phyloP scores from a whole-genome alignment of 2,329 filamentous ascomycete genomes.

The Paradendryphiella salina region DNA sequence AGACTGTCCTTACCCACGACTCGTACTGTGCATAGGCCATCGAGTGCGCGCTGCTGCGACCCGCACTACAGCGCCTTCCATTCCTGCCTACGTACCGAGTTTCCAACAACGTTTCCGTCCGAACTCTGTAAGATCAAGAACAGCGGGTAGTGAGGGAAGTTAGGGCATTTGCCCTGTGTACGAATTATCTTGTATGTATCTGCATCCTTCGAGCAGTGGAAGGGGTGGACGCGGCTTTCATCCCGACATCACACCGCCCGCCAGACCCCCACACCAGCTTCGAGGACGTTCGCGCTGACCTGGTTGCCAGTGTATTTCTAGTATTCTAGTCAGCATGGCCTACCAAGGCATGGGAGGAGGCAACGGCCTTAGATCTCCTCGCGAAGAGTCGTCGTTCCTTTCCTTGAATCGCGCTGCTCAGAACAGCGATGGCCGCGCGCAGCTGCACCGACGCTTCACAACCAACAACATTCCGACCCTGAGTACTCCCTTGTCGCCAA shows the following conservation, averaged over 20 bases:
- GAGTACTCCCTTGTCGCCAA: conserved; percentile 68
- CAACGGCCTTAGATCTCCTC: conserved; percentile 77
- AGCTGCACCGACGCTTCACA: conserved; percentile 88
- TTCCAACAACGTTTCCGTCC: conserved; percentile 17
- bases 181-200: conserved; percentile 32
- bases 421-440: conserved; percentile 69
- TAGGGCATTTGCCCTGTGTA: conserved; percentile 37
- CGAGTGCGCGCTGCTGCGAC: conserved; percentile 10
- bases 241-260: conserved; percentile 40
- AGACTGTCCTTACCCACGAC: conserved; percentile 15
- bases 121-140: conserved; percentile 21
- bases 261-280: conserved; percentile 39
- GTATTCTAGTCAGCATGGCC: conserved; percentile 56
- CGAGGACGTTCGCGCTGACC: conserved; percentile 35
- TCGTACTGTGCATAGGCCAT: conserved; percentile 15
- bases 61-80: conserved; percentile 10
- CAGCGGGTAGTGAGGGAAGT: conserved; percentile 22
- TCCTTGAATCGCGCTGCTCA: conserved; percentile 65
- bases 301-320: conserved; percentile 45
- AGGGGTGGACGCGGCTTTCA: conserved; percentile 21
- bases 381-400: conserved; percentile 74
- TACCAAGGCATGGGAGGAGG: conserved; percentile 65
- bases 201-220: conserved; percentile 13
- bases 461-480: conserved; percentile 80
- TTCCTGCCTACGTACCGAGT: conserved; percentile 10